Percentiles rank a stretch among this genome's conserved stretches.
Conservation (phyloP, 345 rosid genomes). For the Carallia brachiata region DNA sequence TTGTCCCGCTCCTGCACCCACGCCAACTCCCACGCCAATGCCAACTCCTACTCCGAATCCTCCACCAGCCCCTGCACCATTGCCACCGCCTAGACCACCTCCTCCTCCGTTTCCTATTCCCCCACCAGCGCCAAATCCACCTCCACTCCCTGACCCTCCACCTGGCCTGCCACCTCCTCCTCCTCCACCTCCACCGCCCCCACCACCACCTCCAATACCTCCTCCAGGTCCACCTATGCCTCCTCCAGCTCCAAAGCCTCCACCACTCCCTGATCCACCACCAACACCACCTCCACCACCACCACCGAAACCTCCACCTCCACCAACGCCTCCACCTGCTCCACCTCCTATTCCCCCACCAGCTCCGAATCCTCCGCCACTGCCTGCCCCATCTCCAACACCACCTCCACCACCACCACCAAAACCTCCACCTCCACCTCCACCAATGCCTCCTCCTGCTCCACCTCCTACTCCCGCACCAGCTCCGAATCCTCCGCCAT, state of each 20-base stretch:
- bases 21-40: slow-evolving; percentile 5
- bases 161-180: slow-evolving; percentile 1
- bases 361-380: slow-evolving; percentile 3
- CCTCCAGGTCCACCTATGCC: slow-evolving; percentile 1
- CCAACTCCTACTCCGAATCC: slow-evolving; percentile 14
- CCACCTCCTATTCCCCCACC: slow-evolving; percentile 2
- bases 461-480: slow-evolving; percentile 2
- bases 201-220: slow-evolving; percentile 4
- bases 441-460: slow-evolving; percentile 6
- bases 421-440: slow-evolving; percentile 8
- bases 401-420: slow-evolving; percentile 13
- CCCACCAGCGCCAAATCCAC: not conserved
- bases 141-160: slow-evolving; percentile 6
- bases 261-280: slow-evolving; percentile 10
- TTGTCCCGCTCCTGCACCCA: not conserved
- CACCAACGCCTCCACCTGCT: slow-evolving; percentile 6
- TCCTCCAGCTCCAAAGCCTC: slow-evolving; percentile 3
- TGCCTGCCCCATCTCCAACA: slow-evolving; percentile 6
- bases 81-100: slow-evolving; percentile 2
- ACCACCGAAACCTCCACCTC: not conserved
- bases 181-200: not conserved
- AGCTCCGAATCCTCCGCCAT: slow-evolving; percentile 1
- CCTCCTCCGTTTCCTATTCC: slow-evolving; percentile 2
- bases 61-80: slow-evolving; percentile 9
- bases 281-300: slow-evolving; percentile 14